These are phyloP conservation scores for Chalciporus sphaerocephalus DNA, from an alignment of 768 basidiomycete species.

Conservation along the genomic window DNA sequence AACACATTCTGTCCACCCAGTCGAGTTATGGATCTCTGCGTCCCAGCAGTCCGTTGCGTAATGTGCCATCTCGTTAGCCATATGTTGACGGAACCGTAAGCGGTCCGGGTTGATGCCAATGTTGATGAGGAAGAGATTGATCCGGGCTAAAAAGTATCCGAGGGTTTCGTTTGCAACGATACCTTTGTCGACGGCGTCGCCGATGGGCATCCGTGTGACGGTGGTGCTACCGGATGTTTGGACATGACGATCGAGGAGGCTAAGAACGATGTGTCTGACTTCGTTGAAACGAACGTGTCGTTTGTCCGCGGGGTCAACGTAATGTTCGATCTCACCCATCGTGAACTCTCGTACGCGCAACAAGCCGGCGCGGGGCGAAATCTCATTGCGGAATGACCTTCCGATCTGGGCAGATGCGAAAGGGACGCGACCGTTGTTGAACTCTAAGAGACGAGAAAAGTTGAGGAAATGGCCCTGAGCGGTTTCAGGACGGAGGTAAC, in stretches of 20 bases:
- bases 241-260: slow-evolving; percentile 77
- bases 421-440: slow-evolving; percentile 94
- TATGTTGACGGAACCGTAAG: slow-evolving; percentile 94
- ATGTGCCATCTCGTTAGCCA: slow-evolving; percentile 99
- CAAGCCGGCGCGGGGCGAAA: slow-evolving; percentile 93
- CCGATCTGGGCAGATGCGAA: slow-evolving; percentile 98
- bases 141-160: slow-evolving; percentile 94
- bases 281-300: slow-evolving; percentile 79
- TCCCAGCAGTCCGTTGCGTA: slow-evolving; percentile 99
- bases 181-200: slow-evolving; percentile 82
- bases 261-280: slow-evolving; percentile 67
- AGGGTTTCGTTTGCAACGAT: slow-evolving; percentile 96
- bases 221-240: slow-evolving; percentile 72
- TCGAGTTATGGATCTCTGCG: slow-evolving; percentile 89
- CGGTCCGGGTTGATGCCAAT: slow-evolving; percentile 84
- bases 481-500: slow-evolving; percentile 95
- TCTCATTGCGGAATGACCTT: slow-evolving; percentile 95
- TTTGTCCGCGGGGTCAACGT: slow-evolving; percentile 92
- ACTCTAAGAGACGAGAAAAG: slow-evolving; percentile 93
- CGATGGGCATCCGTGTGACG: slow-evolving; percentile 64
- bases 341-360: slow-evolving; percentile 98
- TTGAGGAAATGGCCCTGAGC: slow-evolving; percentile 99
- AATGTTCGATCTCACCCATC: slow-evolving; percentile 99
- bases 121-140: slow-evolving; percentile 82
- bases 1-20: slow-evolving; percentile 94